phyloP scores from a whole-genome alignment of 2,329 filamentous ascomycete genomes.

The Paraphaeosphaeria sporulosa region DNA sequence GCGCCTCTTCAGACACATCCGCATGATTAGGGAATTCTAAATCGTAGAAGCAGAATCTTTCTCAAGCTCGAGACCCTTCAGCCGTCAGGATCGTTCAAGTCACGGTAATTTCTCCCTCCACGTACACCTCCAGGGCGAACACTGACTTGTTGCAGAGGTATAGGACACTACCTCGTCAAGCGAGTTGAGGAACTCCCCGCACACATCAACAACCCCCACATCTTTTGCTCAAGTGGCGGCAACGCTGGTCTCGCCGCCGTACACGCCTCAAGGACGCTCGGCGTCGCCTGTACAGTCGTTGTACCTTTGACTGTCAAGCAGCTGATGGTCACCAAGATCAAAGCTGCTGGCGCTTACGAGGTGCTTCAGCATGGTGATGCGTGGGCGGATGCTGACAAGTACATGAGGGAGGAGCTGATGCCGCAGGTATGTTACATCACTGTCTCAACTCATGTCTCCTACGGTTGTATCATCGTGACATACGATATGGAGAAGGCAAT shows the following conservation, averaged over 20 bases:
- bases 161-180: constrained; percentile 74
- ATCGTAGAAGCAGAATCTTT: constrained; percentile 71
- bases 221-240: constrained; percentile 82
- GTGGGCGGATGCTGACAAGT: constrained; percentile 74
- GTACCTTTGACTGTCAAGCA: constrained; percentile 71
- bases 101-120: constrained; percentile 47
- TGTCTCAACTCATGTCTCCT: neutral
- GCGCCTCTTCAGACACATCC: neutral
- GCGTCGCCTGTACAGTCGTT: constrained; percentile 75
- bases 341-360: constrained; percentile 69
- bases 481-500: neutral
- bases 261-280: constrained; percentile 71
- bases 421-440: constrained; percentile 34
- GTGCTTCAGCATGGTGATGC: constrained; percentile 73
- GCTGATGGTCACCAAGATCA: constrained; percentile 75
- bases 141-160: constrained; percentile 55
- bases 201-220: constrained; percentile 59
- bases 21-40: constrained; percentile 45
- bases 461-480: no score
- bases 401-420: constrained; percentile 68
- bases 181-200: constrained; percentile 49
- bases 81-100: constrained; percentile 87
- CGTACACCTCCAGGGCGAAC: neutral
- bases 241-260: constrained; percentile 87
- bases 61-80: constrained; percentile 88